Base-by-base conservation (phyloP, 2,329 filamentous ascomycete species). In the Aspergillus sp. region DNA sequence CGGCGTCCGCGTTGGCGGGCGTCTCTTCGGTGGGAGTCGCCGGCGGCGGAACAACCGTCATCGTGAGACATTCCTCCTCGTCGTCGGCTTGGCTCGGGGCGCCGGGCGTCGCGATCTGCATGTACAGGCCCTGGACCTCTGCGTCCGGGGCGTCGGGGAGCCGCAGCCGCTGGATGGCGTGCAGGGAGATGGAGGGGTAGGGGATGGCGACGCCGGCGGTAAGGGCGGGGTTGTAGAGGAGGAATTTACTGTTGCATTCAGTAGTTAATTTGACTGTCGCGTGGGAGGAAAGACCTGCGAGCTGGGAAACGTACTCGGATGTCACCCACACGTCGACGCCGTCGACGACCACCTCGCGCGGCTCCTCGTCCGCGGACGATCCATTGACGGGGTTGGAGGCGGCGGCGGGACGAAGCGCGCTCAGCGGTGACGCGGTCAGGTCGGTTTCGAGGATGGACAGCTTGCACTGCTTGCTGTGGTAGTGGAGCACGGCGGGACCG, bases 121-220 rank as follows among this genome's bases (percentile, higher is more conserved):
- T 77, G 64, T 78, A 78, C 1, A 79, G 64, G 1, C 75, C 76
- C 59, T 78, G 75, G 25, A 70, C 66, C 53, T 70, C 64, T 21
- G 61, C 52, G 17, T 57, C 55, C 2, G 63, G 13, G 13, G 59
- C 50, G 13, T 54, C 58, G 20, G 73, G 74, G 41, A 73, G 52
- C 6, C 59, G 71, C 20, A 77, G 68, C 34, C 74, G 70, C 58
- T 78, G 76, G 57, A 78, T 73, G 20, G 76, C 76, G 54, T 79
- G 76, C 3, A 79, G 65, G 17, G 75, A 77, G 59, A 79, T 78
- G 36, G 70, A 69, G 5, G 74, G 76, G 62, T 79, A 79, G 36
- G 76, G 72, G 47, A 79, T 76, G 29, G 75, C 69, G 53, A 79
- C 56, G 44, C 76, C 76, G 2, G 64, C 56, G 5, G 65, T 58